Evolutionary conservation across 495 filamentous ascomycete genomes (phyloP).

Genomic region (Xylaria cubensis): DNA sequence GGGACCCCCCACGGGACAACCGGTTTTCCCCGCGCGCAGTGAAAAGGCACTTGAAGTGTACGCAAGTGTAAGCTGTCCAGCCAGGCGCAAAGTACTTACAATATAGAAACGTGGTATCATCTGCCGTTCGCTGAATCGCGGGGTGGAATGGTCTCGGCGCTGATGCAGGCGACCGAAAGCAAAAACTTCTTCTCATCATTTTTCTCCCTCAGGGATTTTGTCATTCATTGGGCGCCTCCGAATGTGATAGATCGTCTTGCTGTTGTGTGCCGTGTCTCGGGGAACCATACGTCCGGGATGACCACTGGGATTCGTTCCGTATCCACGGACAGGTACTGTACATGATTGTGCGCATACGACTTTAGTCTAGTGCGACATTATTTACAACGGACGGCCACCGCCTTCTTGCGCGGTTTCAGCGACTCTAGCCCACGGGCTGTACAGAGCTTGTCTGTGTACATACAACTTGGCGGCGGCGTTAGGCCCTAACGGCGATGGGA

Average conservation of each 20-base stretch:
- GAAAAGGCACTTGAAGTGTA: background rate
- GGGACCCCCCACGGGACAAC: constrained; percentile 25
- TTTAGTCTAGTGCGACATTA: background rate
- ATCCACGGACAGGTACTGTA: constrained; percentile 15
- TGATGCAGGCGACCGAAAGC: constrained; percentile 3
- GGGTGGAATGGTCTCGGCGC: constrained; percentile 18
- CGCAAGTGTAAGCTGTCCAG: background rate
- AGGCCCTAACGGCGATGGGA: background rate
- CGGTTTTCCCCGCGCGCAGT: constrained; percentile 21
- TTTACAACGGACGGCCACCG: constrained; percentile 1
- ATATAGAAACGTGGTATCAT: constrained; percentile 16
- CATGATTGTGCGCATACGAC: background rate
- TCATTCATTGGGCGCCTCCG: constrained; percentile 6
- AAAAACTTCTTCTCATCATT: background rate
- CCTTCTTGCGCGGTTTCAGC: background rate
- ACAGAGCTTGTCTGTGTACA: background rate
- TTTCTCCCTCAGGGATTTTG: background rate
- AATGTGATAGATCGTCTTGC: background rate
- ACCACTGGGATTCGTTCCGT: constrained; percentile 7
- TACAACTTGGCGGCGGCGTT: constrained; percentile 5
- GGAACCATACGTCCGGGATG: constrained; percentile 9
- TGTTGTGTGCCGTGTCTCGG: constrained; percentile 7
- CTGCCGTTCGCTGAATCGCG: constrained; percentile 8
- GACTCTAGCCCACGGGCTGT: background rate
- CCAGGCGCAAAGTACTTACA: background rate